These are phyloP conservation scores for Psilocybe mexicana DNA, from an alignment of 1,284 basidiomycete species.

Conservation along the genomic window DNA sequence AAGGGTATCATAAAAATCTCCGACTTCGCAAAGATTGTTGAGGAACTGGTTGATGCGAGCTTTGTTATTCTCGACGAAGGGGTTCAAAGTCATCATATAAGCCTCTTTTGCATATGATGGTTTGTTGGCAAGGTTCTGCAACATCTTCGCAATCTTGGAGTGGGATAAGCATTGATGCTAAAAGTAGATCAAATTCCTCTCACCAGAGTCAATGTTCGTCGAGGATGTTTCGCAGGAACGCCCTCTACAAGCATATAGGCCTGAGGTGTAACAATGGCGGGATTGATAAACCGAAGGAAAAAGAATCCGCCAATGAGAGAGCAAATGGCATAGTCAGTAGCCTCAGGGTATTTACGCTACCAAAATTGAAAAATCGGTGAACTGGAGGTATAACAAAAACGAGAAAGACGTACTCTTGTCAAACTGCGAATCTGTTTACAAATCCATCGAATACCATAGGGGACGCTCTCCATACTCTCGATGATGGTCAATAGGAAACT, in stretches of 20 bases:
- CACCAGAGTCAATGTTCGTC: conserved; percentile 93
- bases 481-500: conserved; percentile 98
- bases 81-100: conserved; percentile 98
- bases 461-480: conserved; percentile 95
- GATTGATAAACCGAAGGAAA: conserved; percentile 99
- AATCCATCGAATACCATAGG: conserved; percentile 99
- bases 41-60: conserved; percentile 96
- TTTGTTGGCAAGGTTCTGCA: conserved; percentile 99
- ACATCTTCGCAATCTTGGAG: conserved; percentile 94
- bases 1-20: conserved; percentile 98
- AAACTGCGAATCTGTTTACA: conserved; percentile 98
- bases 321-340: conserved; percentile 96
- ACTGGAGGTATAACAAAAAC: conserved; percentile 8
- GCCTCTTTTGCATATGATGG: conserved; percentile 97
- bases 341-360: conserved; percentile 97
- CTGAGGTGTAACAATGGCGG: conserved; percentile 99
- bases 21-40: conserved; percentile 96
- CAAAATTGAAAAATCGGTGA: conserved; percentile 32
- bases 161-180: not conserved
- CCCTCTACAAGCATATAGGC: conserved; percentile 99
- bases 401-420: conserved; percentile 69
- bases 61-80: conserved; percentile 99
- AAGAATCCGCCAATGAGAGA: conserved; percentile 99
- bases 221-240: conserved; percentile 94
- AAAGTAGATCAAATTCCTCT: conserved; percentile 2